Conservation (phyloP, 2,329 filamentous ascomycete species). For the Neofusicoccum laricinum region DNA sequence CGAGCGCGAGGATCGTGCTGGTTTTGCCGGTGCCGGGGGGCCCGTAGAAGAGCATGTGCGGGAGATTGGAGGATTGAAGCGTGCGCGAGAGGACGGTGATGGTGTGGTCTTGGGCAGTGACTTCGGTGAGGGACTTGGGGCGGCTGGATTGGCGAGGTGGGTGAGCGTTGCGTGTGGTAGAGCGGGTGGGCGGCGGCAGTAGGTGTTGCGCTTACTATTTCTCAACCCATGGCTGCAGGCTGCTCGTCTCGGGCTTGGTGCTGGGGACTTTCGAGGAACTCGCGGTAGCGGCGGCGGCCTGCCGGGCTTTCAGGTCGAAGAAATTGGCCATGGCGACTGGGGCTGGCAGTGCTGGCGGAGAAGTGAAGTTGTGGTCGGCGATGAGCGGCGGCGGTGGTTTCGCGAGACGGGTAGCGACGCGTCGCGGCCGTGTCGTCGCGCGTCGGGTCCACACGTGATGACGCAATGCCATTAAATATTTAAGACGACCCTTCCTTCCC, state of each 20-base stretch:
- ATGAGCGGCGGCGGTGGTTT: background rate
- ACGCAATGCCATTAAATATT: background rate
- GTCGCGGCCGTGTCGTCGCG: constrained; percentile 2
- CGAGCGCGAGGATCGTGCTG: constrained; percentile 92
- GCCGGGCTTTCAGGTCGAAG: constrained; percentile 90
- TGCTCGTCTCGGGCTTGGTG: constrained; percentile 59
- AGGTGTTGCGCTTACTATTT: constrained; percentile 70
- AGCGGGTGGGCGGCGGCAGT: background rate
- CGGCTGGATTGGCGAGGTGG: constrained; percentile 59
- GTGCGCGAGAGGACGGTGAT: constrained; percentile 89
- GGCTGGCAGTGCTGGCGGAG: background rate
- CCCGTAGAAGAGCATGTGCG: constrained; percentile 99
- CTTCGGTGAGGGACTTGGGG: constrained; percentile 89
- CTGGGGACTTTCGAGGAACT: constrained; percentile 65
- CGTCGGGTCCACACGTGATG: constrained; percentile 11
- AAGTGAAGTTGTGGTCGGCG: background rate
- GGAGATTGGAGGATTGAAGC: constrained; percentile 93
- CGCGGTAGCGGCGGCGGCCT: constrained; percentile 67
- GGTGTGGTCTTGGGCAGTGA: constrained; percentile 96
- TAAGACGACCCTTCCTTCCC: too few relatives aligned
- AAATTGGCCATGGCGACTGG: constrained; percentile 71
- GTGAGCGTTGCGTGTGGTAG: background rate
- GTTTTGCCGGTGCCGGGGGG: constrained; percentile 98
- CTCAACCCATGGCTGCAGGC: constrained; percentile 92
- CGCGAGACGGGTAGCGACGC: background rate